Conservation (phyloP, 2,329 filamentous ascomycete genomes). For the Paracamarosporium sp. region DNA sequence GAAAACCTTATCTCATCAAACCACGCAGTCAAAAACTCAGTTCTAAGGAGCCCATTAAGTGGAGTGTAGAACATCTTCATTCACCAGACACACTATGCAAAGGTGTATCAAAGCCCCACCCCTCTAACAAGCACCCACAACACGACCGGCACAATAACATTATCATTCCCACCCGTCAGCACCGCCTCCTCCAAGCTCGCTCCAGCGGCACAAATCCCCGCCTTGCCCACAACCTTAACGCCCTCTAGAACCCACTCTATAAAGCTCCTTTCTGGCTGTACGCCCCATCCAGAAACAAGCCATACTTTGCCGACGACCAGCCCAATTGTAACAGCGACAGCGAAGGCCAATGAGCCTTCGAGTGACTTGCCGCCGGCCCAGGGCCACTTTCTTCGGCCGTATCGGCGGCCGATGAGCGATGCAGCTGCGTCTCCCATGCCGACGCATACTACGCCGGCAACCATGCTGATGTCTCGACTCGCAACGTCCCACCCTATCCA, state of each 20-base stretch:
- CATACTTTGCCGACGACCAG: conserved; percentile 74
- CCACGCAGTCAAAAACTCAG: background rate
- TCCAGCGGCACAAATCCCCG: conserved; percentile 71
- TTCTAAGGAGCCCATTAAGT: background rate
- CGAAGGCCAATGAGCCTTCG: conserved; percentile 85
- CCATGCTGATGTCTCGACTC: conserved; percentile 81
- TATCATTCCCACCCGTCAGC: conserved; percentile 95
- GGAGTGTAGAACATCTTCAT: background rate
- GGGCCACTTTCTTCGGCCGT: conserved; percentile 87
- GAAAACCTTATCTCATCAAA: no score
- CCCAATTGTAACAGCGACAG: conserved; percentile 76
- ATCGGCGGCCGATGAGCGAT: conserved; percentile 85
- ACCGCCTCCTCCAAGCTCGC: conserved; percentile 95
- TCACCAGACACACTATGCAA: background rate
- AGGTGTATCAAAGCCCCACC: conserved; percentile 56
- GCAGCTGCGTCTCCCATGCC: conserved; percentile 95
- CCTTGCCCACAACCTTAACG: conserved; percentile 59
- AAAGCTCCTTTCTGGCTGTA: conserved; percentile 50
- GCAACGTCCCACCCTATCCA: conserved; percentile 77
- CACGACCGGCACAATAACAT: conserved; percentile 93
- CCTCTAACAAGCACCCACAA: conserved; percentile 92
- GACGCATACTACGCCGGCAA: conserved; percentile 90
- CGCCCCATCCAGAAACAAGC: conserved; percentile 76
- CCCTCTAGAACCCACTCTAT: conserved; percentile 31
- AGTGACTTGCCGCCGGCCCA: conserved; percentile 97